Conservation (phyloP, 768 basidiomycete species). For the Auriscalpium microsporum region DNA sequence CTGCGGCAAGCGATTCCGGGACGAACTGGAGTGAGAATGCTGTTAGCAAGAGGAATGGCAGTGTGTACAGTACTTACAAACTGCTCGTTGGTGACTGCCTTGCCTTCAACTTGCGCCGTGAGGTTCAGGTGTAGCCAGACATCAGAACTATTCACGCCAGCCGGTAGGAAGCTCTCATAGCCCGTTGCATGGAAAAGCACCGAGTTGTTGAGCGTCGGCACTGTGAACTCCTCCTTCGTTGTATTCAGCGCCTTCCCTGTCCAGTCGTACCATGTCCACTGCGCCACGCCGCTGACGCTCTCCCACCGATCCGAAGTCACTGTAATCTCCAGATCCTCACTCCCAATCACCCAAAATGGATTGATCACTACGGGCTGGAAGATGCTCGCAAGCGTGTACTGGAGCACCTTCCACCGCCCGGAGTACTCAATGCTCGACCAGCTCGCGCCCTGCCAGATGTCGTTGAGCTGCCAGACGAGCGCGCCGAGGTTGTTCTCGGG, state of each 20-base stretch:
- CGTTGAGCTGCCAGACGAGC: conserved; percentile 52
- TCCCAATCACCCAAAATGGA: conserved; percentile 47
- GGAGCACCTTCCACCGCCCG: conserved; percentile 51
- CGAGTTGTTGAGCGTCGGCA: conserved; percentile 44
- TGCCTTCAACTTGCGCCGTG: conserved; percentile 34
- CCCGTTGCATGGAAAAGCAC: conserved; percentile 34
- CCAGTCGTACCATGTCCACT: conserved; percentile 55
- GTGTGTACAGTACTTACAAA: conserved; percentile 29
- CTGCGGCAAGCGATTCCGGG: conserved; percentile 38
- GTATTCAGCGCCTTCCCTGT: conserved; percentile 32
- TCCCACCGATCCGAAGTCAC: conserved; percentile 46
- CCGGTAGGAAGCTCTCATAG: conserved; percentile 35
- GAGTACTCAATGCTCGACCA: conserved; percentile 51
- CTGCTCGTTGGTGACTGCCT: conserved; percentile 40
- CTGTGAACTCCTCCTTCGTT: conserved; percentile 31
- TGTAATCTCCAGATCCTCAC: conserved; percentile 37
- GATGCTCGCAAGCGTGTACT: conserved; percentile 38
- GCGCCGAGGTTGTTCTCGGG: conserved; percentile 52
- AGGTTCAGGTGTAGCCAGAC: conserved; percentile 45
- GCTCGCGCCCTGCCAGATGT: conserved; percentile 52
- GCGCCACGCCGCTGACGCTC: conserved; percentile 34
- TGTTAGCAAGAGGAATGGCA: not conserved
- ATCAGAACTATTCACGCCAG: conserved; percentile 30
- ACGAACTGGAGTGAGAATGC: conserved; percentile 29
- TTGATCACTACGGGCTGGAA: conserved; percentile 42